Percentiles rank a stretch among this genome's conserved stretches.
These are phyloP conservation scores for Cercophora sp. DNA, from an alignment of 495 filamentous ascomycete genomes.

Conservation along the genomic window DNA sequence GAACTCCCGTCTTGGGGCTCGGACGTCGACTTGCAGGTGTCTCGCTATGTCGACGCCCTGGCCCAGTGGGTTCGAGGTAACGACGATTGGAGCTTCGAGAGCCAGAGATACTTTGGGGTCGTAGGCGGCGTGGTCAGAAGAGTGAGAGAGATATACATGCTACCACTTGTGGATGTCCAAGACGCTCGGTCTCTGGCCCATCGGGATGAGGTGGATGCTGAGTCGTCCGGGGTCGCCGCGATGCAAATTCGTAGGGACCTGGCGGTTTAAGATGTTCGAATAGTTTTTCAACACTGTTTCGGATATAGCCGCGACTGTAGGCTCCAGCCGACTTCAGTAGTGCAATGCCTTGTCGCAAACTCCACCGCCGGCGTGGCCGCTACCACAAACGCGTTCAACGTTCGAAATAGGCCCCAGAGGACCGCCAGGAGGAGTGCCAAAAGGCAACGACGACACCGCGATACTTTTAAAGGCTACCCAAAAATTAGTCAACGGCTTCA, in stretches of 20 bases:
- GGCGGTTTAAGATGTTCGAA: no score
- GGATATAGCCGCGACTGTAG: no score
- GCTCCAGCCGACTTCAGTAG: no score
- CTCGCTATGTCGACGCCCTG: neutral
- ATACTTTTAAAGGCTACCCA: no score
- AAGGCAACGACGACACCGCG: no score
- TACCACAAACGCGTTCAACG: no score
- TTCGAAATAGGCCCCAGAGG: no score
- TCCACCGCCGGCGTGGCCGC: no score
- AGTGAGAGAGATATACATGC: neutral
- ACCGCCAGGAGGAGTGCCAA: no score
- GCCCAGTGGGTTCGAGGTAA: conserved; percentile 1
- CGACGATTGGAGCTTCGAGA: conserved; percentile 9
- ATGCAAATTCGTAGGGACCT: conserved; percentile 4
- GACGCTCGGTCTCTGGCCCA: neutral
- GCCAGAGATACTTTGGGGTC: conserved; percentile 10
- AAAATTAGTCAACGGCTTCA: no score
- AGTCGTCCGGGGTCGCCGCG: neutral
- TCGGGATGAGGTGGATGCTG: conserved; percentile 1
- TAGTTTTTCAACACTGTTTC: no score
- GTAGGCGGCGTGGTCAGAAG: neutral
- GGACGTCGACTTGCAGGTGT: neutral
- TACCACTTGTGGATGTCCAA: neutral
- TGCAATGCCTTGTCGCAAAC: no score
- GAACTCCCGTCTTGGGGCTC: neutral